Conservation (phyloP, 1,284 basidiomycete species). For the Volvariella volvacea region DNA sequence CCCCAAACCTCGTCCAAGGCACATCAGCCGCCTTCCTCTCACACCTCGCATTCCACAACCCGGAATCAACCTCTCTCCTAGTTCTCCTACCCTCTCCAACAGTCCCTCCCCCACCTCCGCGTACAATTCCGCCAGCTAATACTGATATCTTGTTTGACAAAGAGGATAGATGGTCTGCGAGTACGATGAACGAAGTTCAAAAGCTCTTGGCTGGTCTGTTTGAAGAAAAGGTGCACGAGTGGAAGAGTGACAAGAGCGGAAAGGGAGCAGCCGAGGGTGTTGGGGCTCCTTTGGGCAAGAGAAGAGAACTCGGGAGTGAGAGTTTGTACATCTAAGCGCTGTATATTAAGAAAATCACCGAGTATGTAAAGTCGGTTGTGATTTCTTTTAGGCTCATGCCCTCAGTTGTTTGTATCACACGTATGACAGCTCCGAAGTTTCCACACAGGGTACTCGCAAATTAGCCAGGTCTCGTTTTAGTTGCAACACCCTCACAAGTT, state of each 20-base stretch:
- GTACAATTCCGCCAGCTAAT: conserved; percentile 23
- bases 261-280: too few relatives aligned
- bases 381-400: too few relatives aligned
- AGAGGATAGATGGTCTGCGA: conserved; percentile 27
- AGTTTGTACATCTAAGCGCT: not conserved
- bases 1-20: conserved; percentile 54
- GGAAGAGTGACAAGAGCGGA: conserved; percentile 3
- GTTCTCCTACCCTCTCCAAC: conserved; percentile 48
- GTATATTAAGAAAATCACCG: too few relatives aligned
- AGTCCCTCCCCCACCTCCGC: conserved; percentile 33
- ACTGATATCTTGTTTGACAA: conserved; percentile 21
- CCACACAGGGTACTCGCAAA: too few relatives aligned
- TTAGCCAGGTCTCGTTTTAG: too few relatives aligned
- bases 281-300: not conserved
- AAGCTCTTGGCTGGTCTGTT: conserved; percentile 24
- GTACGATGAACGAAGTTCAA: conserved; percentile 29
- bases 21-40: conserved; percentile 51
- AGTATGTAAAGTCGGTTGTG: too few relatives aligned
- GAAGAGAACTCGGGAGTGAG: conserved; percentile 4
- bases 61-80: conserved; percentile 16
- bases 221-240: conserved; percentile 11
- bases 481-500: too few relatives aligned
- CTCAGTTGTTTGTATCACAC: too few relatives aligned
- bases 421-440: too few relatives aligned
- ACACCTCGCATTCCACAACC: conserved; percentile 14